phyloP scores from a whole-genome alignment of 2,329 filamentous ascomycete species.

The Claviceps pusilla region DNA sequence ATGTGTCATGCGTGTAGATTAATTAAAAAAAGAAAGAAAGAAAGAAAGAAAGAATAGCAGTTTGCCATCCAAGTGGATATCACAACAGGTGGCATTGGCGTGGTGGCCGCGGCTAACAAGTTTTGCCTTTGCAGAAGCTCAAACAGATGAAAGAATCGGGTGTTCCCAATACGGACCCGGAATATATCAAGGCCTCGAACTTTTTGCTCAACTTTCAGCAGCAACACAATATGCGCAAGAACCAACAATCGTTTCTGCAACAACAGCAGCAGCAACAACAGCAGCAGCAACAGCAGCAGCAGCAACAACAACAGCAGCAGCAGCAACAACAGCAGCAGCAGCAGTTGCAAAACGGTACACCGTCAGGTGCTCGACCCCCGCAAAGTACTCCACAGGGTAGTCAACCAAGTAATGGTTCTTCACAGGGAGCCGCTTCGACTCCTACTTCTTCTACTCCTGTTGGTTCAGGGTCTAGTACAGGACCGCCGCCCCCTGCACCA shows the following conservation, averaged over 20 bases:
- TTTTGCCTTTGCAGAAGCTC: constrained; percentile 48
- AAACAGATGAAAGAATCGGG: constrained; percentile 78
- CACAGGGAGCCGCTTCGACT: constrained; percentile 25
- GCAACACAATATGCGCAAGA: constrained; percentile 41
- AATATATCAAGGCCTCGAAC: constrained; percentile 68
- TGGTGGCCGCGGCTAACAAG: not conserved
- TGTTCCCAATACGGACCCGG: constrained; percentile 67
- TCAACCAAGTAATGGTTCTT: constrained; percentile 17
- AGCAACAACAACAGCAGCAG: constrained; percentile 41
- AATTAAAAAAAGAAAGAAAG: too few relatives aligned
- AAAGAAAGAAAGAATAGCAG: too few relatives aligned
- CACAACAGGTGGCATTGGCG: not conserved
- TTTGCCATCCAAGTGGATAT: not conserved
- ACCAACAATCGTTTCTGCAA: constrained; percentile 28
- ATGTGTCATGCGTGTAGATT: too few relatives aligned
- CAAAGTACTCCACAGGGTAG: constrained; percentile 18
- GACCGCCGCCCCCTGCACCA: constrained; percentile 15
- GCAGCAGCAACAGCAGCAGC: constrained; percentile 25
- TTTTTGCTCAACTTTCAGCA: constrained; percentile 60
- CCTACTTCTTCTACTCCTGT: constrained; percentile 18
- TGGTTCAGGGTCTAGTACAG: constrained; percentile 16
- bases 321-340: constrained; percentile 26
- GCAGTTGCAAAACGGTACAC: constrained; percentile 39
- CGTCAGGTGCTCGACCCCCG: constrained; percentile 24
- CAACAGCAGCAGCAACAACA: constrained; percentile 23